Base-by-base conservation (phyloP, 1,284 basidiomycete genomes). In the Fomes fomentarius region DNA sequence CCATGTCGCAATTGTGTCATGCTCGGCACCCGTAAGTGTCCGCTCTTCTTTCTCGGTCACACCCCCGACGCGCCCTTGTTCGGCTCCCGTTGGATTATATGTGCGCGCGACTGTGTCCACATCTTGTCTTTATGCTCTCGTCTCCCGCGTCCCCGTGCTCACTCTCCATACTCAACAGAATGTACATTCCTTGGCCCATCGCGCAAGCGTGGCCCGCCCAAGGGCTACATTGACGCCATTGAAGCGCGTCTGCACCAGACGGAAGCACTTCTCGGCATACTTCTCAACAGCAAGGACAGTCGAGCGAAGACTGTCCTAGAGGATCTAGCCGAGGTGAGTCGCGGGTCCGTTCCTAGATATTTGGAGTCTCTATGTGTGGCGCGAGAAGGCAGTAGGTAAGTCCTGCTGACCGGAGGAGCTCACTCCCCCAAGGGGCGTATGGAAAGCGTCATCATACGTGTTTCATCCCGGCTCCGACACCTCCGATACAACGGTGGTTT, bases 161-260 rank as follows among this genome's bases (percentile, higher is more conserved):
- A 54, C 26, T 35, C 12, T 37, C 10, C 17, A 26, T 46, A 48
- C 48, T 9, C 8, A 10, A 24, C 68, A 81, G 87, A 83, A 41
- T 94, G 91, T 66, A 94, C 91, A 0, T 94, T 90, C 69, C 77
- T 92, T 37, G 91, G 91, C 1, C 89, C 89, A 3, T 91, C 86
- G 10, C 81, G 89, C 58, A 93, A 93, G 68, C 84, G 89, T 58
- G 89, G 89, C 1, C 91, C 91, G 8, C 91, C 91, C 12, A 93
- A 92, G 66, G 93, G 93, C 2, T 94, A 94, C 75, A 94, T 94
- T 67, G 91, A 94, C 68, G 91, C 91, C 24, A 93, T 94, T 64
- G 92, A 94, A 70, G 89, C 89, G 11, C 83, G 92, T 11, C 75
- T 94, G 10, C 93, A 94, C 64, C 91, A 94, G 66, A 91, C 91